These are phyloP conservation scores for Isochrysis galbana DNA, from an alignment of 78 protist species.

Conservation along the genomic window DNA sequence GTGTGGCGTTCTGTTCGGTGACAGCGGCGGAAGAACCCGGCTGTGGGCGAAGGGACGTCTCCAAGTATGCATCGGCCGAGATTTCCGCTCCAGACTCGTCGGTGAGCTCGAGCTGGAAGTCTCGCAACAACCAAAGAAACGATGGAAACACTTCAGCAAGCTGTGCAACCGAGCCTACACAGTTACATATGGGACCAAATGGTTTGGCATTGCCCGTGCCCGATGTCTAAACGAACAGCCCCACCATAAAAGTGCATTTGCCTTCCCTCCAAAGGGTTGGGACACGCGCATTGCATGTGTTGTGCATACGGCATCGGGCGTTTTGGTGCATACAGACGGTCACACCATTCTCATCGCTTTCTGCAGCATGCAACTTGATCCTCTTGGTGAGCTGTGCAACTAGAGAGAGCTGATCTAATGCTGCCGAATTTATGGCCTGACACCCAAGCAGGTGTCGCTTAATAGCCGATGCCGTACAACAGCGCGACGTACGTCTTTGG, in stretches of 20 bases:
- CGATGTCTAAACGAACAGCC: too few relatives aligned
- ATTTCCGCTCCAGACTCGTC: not conserved
- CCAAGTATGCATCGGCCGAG: constrained; percentile 30
- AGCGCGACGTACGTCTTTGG: too few relatives aligned
- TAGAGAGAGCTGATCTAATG: constrained; percentile 38
- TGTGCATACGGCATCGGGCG: not conserved
- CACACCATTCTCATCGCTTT: not conserved
- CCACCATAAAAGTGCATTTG: too few relatives aligned
- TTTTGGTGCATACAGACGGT: not conserved
- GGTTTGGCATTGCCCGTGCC: too few relatives aligned
- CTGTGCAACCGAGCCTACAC: not conserved
- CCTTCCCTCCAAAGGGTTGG: too few relatives aligned
- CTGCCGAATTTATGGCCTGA: constrained; percentile 17
- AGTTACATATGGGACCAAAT: too few relatives aligned
- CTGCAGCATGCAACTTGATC: constrained; percentile 9
- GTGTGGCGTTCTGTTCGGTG: not conserved
- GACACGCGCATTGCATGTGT: too few relatives aligned
- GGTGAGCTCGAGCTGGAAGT: constrained; percentile 33
- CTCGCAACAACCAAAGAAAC: constrained; percentile 56
- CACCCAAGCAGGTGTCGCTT: too few relatives aligned
- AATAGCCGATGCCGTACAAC: too few relatives aligned
- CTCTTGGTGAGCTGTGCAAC: constrained; percentile 47
- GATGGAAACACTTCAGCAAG: constrained; percentile 26
- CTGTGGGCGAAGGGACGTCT: not conserved
- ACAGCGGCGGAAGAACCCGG: not conserved